These are phyloP conservation scores for Curvularia sp. DNA, from an alignment of 2,329 filamentous ascomycete genomes.

Conservation along the genomic window DNA sequence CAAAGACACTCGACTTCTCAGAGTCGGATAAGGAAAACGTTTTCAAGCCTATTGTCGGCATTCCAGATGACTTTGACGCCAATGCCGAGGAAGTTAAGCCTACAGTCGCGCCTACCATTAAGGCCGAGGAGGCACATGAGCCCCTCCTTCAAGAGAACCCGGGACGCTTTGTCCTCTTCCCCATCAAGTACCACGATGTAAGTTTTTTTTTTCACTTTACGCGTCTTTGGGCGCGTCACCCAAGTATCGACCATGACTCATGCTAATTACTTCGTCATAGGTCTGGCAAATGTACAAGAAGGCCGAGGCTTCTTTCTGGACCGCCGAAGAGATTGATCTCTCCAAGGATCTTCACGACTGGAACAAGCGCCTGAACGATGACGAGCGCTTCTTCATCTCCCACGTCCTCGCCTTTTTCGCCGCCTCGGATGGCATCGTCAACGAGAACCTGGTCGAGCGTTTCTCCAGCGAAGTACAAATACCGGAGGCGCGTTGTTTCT, in stretches of 20 bases:
- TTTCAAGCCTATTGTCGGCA: constrained; percentile 63
- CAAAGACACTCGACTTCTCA: constrained; percentile 87
- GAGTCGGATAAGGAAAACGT: constrained; percentile 82
- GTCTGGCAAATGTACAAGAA: constrained; percentile 99
- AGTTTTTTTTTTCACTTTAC: constrained; percentile 55
- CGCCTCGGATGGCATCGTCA: constrained; percentile 98
- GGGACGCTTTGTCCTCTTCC: constrained; percentile 95
- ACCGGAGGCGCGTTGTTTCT: constrained; percentile 98
- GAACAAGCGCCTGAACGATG: constrained; percentile 96
- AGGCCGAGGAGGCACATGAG: constrained; percentile 78
- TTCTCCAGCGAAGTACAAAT: constrained; percentile 98
- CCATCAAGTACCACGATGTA: constrained; percentile 99
- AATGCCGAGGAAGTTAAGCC: constrained; percentile 59
- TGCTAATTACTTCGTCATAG: constrained; percentile 59
- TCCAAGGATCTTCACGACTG: constrained; percentile 99
- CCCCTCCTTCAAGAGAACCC: constrained; percentile 95
- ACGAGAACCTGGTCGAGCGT: constrained; percentile 97
- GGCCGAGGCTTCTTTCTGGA: constrained; percentile 99
- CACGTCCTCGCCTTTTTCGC: constrained; percentile 99
- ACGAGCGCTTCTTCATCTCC: constrained; percentile 98
- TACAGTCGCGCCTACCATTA: constrained; percentile 59
- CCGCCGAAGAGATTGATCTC: constrained; percentile 97
- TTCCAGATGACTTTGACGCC: constrained; percentile 53
- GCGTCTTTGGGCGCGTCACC: constrained; percentile 68
- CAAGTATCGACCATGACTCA: constrained; percentile 14